Conservation (phyloP, 139 green algal species). For the Volvox africanus region DNA sequence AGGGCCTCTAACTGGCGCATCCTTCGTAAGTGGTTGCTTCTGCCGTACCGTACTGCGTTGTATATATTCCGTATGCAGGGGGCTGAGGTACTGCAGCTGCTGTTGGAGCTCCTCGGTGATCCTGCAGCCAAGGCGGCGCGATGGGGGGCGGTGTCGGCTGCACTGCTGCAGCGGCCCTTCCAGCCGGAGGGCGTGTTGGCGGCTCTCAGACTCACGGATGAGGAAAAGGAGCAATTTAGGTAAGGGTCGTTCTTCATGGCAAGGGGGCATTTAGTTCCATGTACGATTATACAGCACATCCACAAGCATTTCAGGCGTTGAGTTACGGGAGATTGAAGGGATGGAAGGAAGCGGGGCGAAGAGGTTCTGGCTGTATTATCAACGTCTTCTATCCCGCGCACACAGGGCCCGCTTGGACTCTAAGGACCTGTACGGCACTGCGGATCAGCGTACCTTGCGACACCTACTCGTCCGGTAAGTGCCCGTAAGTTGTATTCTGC, state of each 20-base stretch:
- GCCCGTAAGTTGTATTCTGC: too few relatives aligned
- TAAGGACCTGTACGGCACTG: constrained; percentile 57
- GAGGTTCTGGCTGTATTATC: too few relatives aligned
- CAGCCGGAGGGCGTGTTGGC: constrained; percentile 49
- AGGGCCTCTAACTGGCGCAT: too few relatives aligned
- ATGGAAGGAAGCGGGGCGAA: neutral
- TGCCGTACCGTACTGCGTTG: too few relatives aligned
- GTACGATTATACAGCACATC: too few relatives aligned
- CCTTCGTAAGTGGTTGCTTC: too few relatives aligned
- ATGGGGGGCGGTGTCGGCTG: constrained; percentile 43
- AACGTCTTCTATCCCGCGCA: neutral
- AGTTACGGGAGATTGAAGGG: neutral
- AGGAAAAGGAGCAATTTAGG: constrained; percentile 51
- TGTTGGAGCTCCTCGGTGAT: constrained; percentile 61
- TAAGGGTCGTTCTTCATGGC: neutral
- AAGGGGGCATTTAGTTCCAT: too few relatives aligned
- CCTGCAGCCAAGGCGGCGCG: constrained; percentile 38
- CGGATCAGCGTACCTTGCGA: constrained; percentile 53
- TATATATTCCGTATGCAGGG: constrained; percentile 1
- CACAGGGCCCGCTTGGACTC: constrained; percentile 43
- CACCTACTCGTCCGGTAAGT: constrained; percentile 66
- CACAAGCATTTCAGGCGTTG: neutral
- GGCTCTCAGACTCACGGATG: constrained; percentile 46
- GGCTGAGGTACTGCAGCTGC: constrained; percentile 65
- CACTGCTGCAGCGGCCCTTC: constrained; percentile 58